Evolutionary conservation across 2,329 filamentous ascomycete genomes (phyloP), one percentile per base, ranked within the genome.

Genomic region (Parastagonospora nodorum): DNA sequence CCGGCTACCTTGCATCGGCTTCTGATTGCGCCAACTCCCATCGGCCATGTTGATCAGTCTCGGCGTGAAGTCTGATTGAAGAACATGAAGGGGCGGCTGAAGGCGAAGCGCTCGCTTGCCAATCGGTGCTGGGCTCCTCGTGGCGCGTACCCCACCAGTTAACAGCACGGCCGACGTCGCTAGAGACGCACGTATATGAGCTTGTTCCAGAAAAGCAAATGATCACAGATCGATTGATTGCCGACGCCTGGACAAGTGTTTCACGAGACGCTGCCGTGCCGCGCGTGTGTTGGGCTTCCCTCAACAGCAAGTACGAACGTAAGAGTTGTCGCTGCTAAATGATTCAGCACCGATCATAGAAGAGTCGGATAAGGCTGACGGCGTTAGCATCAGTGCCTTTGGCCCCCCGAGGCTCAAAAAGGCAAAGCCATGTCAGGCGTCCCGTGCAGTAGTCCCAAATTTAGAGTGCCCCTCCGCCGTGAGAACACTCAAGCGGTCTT

Each of bases 261-360:
- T 60, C 60, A 59, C 42, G 52, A 57, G 48, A 48, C 62, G 59
- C 61, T 55, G 46, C 48, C 35, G 37, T 51, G 37, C 30, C 19
- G 33, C 33, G 41, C n/a, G 45, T 49, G 45, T 42, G 44, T 32
- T 33, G 39, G 36, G 50, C 50, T 24, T 42, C 46, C 48, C 39
- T 42, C 11, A 30, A 12, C 14, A 14, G 16, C 24, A 14, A 32
- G 9, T 37, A 14, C 43, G 28, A 39, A 33, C 44, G 50, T 16
- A 27, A 42, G 30, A 24, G 35, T 43, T 5, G 15, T 40, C 19
- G 29, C 39, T 24, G 32, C 40, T 15, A 15, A 45, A 33, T 32
- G 45, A 46, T 40, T 8, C 41, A 37, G 27, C 48, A 48, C 48
- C 50, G 11, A n/a, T 42, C 30, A 30, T 19, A 32, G 24, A 12